A percentile compares a stretch with the other conserved stretches of the same genome.
phyloP scores from a whole-genome alignment of 148 eudicot genomes.

The Oxyria digyna region DNA sequence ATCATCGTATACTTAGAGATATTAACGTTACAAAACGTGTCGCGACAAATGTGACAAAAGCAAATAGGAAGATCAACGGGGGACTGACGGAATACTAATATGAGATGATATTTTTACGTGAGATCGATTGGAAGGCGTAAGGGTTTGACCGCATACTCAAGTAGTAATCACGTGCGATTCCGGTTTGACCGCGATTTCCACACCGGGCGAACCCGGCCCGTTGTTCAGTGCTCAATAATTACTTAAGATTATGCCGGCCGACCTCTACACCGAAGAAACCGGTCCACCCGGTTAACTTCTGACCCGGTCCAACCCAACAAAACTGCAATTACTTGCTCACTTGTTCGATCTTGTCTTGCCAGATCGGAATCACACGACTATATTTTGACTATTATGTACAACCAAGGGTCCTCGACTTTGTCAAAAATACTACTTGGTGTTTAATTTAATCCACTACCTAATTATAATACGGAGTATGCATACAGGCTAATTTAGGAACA shows the following conservation, averaged over 20 bases:
- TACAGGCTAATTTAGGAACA: no score
- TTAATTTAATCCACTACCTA: no score
- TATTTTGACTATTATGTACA: background rate
- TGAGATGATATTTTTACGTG: no score
- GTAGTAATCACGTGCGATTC: slow-evolving; percentile 46
- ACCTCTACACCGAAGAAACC: background rate
- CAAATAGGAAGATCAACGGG: no score
- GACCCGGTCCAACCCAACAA: slow-evolving; percentile 4
- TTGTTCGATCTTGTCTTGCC: background rate
- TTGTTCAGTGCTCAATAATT: background rate
- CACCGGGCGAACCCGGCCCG: background rate
- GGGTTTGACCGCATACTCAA: no score
- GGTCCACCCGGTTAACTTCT: slow-evolving; percentile 1
- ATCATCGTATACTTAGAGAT: no score
- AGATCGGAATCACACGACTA: background rate
- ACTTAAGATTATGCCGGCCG: background rate
- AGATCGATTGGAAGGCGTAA: slow-evolving; percentile 1
- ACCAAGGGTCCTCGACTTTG: background rate
- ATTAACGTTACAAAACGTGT: no score
- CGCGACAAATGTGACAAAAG: no score
- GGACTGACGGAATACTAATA: no score
- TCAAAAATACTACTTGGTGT: no score
- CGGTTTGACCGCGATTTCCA: slow-evolving; percentile 6
- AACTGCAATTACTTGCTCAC: background rate
- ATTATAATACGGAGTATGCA: no score